Evolutionary conservation across 148 eudicot genomes (phyloP), one percentile per base, ranked within the genome.

Genomic region (Heliosperma pusillum): DNA sequence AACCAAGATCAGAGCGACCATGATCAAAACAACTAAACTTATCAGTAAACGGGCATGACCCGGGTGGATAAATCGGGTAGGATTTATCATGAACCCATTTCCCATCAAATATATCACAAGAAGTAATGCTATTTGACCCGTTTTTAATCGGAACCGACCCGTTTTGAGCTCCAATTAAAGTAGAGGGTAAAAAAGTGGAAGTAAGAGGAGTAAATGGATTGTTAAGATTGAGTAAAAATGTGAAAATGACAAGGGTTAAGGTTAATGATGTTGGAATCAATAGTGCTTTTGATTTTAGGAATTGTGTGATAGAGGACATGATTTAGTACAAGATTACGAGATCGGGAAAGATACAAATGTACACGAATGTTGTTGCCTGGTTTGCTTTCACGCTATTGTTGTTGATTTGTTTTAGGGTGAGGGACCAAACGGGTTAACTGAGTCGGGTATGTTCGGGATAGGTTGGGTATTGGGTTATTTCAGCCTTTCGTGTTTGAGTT

Each of bases 21-120:
- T 86, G 88, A 69, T 77, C 80, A 76, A 81, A 81, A 66, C 96
- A 90, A 63, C 86, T 83, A 78, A 90, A 90, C 10, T 77, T 74
- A 60, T 87, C 90, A 36, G 88, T 71, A 64, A 67, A 78, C 25
- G 88, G 85, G 72, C 90, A 90, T 2, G 96, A 87, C 52, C 90
- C 89, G 7, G 89, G 92, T 70, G 36, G 33, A 75, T 90, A 90
- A 71, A 82, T 4, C 42, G 88, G 92, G 30, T 69, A 66, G 79
- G 83, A 69, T n/a, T 82, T 78, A 75, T 82, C 86, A 57, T 57
- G 58, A 2, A 86, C 83, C 96, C 96, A 91, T 20, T 30, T 70
- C 4, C 96, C 96, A 78, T 91, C 81, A 58, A 87, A 91, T 13
- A 91, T 71, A 53, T 90, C 91, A 56, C 91, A 88, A 84, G 86